A percentile compares a stretch with the other conserved stretches of the same genome.
Evolutionary conservation across 805 yeast species (phyloP).

Genomic region (Aciculoconidium aculeatum): DNA sequence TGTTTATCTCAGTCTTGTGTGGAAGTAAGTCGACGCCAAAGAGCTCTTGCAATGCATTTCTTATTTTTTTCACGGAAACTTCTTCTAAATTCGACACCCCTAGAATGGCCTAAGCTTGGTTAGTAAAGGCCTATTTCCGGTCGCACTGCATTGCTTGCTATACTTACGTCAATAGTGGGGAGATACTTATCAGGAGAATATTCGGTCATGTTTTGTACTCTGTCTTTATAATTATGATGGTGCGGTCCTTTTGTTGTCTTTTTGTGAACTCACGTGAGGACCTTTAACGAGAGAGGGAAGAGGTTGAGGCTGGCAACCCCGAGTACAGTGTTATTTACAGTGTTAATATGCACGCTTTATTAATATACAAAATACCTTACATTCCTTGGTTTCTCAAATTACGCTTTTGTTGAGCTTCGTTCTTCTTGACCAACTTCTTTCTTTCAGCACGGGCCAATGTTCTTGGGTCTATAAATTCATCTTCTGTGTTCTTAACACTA

Average conservation of each 20-base stretch:
- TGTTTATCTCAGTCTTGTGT: constrained; percentile 51
- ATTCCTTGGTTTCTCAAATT: constrained; percentile 59
- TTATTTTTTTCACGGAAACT: constrained; percentile 64
- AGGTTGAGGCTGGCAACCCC: no score
- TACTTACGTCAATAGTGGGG: constrained; percentile 61
- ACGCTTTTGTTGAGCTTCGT: constrained; percentile 77
- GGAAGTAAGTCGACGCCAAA: constrained; percentile 50
- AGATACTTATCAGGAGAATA: constrained; percentile 34
- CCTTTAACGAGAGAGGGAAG: no score
- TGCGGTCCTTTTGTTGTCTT: no score
- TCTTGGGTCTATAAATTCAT: constrained; percentile 83
- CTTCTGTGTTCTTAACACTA: constrained; percentile 43
- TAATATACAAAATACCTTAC: no score
- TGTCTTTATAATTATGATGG: constrained; percentile 1
- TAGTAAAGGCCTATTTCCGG: constrained; percentile 15
- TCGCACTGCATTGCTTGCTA: constrained; percentile 1
- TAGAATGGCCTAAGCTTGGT: constrained; percentile 67
- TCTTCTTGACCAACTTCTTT: constrained; percentile 78
- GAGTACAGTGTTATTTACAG: no score
- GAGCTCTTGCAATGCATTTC: constrained; percentile 67
- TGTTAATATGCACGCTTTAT: no score
- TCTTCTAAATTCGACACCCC: constrained; percentile 63
- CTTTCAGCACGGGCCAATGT: constrained; percentile 75
- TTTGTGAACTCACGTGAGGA: no score
- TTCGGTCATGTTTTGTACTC: constrained; percentile 5